Conservation (phyloP, 2,329 filamentous ascomycete species). For the Periconia sp. region DNA sequence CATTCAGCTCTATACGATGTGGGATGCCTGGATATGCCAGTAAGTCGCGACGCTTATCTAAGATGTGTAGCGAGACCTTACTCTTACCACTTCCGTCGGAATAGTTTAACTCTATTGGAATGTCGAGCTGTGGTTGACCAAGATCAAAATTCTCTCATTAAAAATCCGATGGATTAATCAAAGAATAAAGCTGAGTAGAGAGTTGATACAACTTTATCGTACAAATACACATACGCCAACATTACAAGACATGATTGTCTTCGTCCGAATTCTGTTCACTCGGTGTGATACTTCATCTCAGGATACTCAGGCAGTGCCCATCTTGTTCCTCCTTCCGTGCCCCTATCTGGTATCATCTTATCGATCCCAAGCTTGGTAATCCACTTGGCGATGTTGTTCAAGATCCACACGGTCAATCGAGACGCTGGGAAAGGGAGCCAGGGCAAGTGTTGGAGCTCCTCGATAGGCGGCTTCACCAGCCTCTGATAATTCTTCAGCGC, state of each 20-base stretch:
- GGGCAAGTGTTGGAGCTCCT: slow-evolving; percentile 20
- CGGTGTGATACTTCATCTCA: slow-evolving; percentile 11
- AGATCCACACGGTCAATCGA: slow-evolving; percentile 32
- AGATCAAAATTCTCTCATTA: too few species aligned
- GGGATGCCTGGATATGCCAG: too few species aligned
- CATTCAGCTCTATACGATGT: too few species aligned
- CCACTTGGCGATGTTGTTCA: slow-evolving; percentile 33
- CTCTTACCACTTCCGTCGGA: too few species aligned
- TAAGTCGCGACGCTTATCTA: too few species aligned
- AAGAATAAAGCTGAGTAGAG: too few species aligned
- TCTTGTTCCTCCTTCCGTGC: slow-evolving; percentile 13
- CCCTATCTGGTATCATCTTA: slow-evolving; percentile 32
- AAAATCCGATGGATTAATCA: too few species aligned
- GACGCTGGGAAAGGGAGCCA: slow-evolving; percentile 27
- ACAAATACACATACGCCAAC: neutral
- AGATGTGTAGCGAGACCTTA: too few species aligned
- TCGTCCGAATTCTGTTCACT: neutral
- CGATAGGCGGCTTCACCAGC: slow-evolving; percentile 17
- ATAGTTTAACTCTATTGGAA: too few species aligned
- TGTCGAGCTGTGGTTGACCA: too few species aligned
- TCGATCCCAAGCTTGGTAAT: slow-evolving; percentile 41
- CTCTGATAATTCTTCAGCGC: slow-evolving; percentile 27
- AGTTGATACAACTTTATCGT: neutral
- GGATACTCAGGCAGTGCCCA: slow-evolving; percentile 46
- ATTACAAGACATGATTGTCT: neutral